Conservation (phyloP, 176 grass and related monocot species). For the Oryza longistaminata region DNA sequence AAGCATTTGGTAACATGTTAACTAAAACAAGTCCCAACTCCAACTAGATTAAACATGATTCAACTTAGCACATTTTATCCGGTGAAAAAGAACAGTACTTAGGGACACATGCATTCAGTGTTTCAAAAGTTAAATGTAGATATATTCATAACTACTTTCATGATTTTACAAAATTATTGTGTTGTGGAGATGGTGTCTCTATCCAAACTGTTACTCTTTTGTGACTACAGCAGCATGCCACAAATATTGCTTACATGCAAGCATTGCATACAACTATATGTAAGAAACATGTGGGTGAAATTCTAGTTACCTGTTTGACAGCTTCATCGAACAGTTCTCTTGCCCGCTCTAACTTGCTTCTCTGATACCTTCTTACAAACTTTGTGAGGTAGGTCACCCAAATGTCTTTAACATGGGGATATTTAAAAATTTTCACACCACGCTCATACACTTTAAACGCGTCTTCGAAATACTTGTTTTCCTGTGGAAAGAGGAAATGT, state of each 20-base stretch:
- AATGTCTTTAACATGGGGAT: slow-evolving; percentile 79
- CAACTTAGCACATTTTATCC: not conserved
- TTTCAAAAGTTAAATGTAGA: not conserved
- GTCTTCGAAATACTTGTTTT: slow-evolving; percentile 87
- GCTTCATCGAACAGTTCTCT: slow-evolving; percentile 84
- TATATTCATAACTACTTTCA: not conserved
- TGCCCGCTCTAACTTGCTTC: slow-evolving; percentile 71
- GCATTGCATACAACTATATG: not conserved
- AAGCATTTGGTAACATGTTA: not conserved
- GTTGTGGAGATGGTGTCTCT: not conserved
- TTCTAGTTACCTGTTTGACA: slow-evolving; percentile 54
- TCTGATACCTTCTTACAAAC: slow-evolving; percentile 74
- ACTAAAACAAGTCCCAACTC: not conserved
- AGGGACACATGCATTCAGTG: not conserved
- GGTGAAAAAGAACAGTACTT: not conserved
- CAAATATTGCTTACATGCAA: not conserved
- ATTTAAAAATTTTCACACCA: slow-evolving; percentile 91
- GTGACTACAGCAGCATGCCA: not conserved
- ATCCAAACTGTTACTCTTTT: not conserved
- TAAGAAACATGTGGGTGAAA: not conserved
- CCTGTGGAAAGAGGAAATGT: slow-evolving; percentile 36
- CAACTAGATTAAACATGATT: slow-evolving; percentile 10
- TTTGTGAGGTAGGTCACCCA: slow-evolving; percentile 86
- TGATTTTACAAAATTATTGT: not conserved
- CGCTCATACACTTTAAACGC: slow-evolving; percentile 92